Evolutionary conservation across 805 yeast species (phyloP), one percentile per base, ranked within the genome.

Genomic region (Wickerhamiella vanderwaltii): DNA sequence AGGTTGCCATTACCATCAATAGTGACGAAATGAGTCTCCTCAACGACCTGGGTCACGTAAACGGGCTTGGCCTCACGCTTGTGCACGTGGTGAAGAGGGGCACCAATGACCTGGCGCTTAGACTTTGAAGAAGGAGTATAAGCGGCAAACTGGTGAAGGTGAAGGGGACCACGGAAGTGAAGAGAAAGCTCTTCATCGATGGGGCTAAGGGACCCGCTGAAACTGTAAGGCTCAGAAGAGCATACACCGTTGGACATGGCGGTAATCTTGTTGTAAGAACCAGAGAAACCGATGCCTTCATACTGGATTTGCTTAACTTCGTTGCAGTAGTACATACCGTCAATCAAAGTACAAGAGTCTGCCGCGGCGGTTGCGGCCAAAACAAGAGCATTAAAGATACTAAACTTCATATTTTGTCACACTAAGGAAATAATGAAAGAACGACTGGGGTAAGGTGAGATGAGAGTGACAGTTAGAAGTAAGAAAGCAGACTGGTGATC

Each of bases 151-250:
- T 84, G 84, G 56, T 68, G 65, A 58, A 85, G 73, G 58, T 73
- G 70, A 52, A 85, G 57, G 28, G 95, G 95, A 54, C 95, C 95
- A 69, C 95, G 79, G 69, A 84, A 80, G 62, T 85, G 94, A 46
- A 85, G 77, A 26, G 93, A 77, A 47, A 85, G 65, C 62, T 85
- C 94, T 67, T 84, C 91, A 61, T 83, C 79, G 48, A 85, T 68
- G 29, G 95, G 95, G 43, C 87, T 63, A 61, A 83, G 62, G 45
- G 73, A 54, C 43, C 95, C 95, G 12, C 77, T 67, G 68, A 85
- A 80, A 6, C 77, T 56, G 29, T 54, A 50, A 17, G 75, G 43
- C 39, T 65, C 53, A 48, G 75, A 77, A n/a, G 79, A 55, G 68
- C 96, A 87, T 26, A 66, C 43, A 59, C 96, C 86, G 46, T 63